phyloP scores from a whole-genome alignment of 31 red algal genomes.

The Odonthalia washingtoniensis region DNA sequence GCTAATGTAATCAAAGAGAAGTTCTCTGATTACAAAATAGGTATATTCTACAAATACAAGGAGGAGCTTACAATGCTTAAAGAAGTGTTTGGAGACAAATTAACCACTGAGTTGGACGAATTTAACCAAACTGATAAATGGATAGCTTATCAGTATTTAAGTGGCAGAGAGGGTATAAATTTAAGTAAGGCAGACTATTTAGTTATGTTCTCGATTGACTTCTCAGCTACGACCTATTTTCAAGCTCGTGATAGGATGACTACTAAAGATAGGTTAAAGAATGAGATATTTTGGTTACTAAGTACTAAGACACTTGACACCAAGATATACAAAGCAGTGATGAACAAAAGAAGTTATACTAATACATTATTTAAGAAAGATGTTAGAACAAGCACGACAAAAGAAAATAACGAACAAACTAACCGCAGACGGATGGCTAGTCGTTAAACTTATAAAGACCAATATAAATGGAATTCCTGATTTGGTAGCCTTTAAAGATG shows the following conservation, averaged over 20 bases:
- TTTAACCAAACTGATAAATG: neutral
- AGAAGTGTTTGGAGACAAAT: neutral
- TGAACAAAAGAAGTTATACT: neutral
- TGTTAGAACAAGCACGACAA: too few species aligned
- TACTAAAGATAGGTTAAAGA: neutral
- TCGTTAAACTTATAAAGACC: too few species aligned
- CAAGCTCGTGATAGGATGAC: neutral
- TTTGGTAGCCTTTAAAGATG: too few species aligned
- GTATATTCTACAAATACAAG: constrained; percentile 1
- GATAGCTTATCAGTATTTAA: neutral
- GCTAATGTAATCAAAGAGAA: neutral
- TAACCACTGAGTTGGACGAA: neutral
- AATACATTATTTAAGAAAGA: neutral
- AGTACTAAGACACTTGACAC: neutral
- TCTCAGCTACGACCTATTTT: neutral
- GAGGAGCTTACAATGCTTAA: neutral
- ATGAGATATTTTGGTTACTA: neutral
- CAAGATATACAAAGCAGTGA: constrained; percentile 1
- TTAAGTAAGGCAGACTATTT: neutral
- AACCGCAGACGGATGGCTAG: too few species aligned
- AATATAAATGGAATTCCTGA: too few species aligned
- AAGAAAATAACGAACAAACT: too few species aligned
- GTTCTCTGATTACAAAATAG: neutral
- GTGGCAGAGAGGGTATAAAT: neutral
- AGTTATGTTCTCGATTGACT: neutral